Evolutionary conservation across 2,329 filamentous ascomycete species (phyloP).

Genomic region (Sporothrix brunneoviolacea): DNA sequence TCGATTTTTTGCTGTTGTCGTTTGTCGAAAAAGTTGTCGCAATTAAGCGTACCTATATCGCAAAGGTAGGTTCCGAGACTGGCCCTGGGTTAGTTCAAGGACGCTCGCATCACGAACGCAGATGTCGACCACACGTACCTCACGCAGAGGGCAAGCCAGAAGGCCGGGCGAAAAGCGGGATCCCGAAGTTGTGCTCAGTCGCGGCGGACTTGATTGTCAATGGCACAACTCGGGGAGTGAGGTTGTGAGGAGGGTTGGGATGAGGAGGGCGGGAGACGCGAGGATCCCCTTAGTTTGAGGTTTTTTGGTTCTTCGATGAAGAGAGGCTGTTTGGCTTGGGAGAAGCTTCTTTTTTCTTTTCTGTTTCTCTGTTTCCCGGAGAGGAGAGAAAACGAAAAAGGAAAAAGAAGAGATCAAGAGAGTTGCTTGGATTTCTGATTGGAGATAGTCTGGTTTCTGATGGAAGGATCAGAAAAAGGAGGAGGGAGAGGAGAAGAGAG

Average conservation of each 20-base stretch:
- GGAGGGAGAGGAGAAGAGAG: background rate
- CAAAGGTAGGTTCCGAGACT: constrained; percentile 27
- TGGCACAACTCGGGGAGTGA: constrained; percentile 6
- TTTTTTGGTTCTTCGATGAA: constrained; percentile 2
- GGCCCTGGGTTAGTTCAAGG: constrained; percentile 7
- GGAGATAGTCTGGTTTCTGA: background rate
- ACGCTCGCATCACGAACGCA: too few species aligned
- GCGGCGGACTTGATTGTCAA: constrained; percentile 30
- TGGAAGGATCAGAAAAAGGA: constrained; percentile 1
- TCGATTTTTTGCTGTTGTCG: constrained; percentile 19
- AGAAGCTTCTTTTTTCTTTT: background rate
- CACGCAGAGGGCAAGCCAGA: constrained; percentile 78
- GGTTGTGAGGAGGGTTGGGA: background rate
- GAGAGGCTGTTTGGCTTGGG: background rate
- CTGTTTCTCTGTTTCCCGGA: background rate
- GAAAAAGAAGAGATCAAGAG: constrained; percentile 7
- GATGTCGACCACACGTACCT: constrained; percentile 52
- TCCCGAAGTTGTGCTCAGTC: constrained; percentile 42
- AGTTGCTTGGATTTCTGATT: background rate
- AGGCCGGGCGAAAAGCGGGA: constrained; percentile 56
- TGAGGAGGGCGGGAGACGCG: constrained; percentile 18
- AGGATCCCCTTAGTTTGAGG: background rate
- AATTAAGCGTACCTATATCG: constrained; percentile 40
- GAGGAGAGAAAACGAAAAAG: constrained; percentile 1
- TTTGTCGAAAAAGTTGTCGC: constrained; percentile 39